Conservation (phyloP, 179 eudicot species). For the Amaranthus tricolor region DNA sequence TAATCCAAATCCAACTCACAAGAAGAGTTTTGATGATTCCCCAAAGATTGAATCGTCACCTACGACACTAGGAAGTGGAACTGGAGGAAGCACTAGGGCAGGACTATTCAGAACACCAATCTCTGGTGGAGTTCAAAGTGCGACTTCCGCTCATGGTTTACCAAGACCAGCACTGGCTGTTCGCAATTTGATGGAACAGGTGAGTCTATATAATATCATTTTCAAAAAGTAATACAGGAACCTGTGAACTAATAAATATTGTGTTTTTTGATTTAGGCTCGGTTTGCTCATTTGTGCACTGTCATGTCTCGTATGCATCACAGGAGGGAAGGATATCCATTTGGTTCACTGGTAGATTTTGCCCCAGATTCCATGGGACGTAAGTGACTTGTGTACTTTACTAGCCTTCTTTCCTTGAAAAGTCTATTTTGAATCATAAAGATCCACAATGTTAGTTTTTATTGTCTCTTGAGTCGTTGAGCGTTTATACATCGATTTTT, state of each 20-base stretch:
- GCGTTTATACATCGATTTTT: no score
- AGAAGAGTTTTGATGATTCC: slow-evolving; percentile 27
- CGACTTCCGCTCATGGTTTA: slow-evolving; percentile 95
- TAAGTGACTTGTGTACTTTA: slow-evolving; percentile 39
- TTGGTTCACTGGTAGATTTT: slow-evolving; percentile 96
- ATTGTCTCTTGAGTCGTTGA: no score
- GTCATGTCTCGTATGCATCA: slow-evolving; percentile 98
- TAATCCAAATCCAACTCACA: slow-evolving; percentile 22
- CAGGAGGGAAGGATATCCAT: slow-evolving; percentile 93
- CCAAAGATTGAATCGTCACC: slow-evolving; percentile 25
- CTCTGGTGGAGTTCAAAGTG: slow-evolving; percentile 99
- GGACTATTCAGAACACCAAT: slow-evolving; percentile 97
- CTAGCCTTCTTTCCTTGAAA: no score
- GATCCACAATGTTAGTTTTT: not conserved
- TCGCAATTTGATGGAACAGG: slow-evolving; percentile 99
- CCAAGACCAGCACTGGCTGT: slow-evolving; percentile 96
- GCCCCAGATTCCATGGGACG: slow-evolving; percentile 98
- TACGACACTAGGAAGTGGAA: slow-evolving; percentile 32
- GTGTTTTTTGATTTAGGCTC: slow-evolving; percentile 52
- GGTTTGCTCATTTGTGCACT: slow-evolving; percentile 95
- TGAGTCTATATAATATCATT: slow-evolving; percentile 9
- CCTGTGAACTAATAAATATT: not conserved
- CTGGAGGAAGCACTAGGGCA: slow-evolving; percentile 68
- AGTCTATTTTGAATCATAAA: no score
- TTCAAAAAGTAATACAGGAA: not conserved